Evolutionary conservation across 176 grass and related monocot genomes (phyloP).

Genomic region (Aegilops longissima): DNA sequence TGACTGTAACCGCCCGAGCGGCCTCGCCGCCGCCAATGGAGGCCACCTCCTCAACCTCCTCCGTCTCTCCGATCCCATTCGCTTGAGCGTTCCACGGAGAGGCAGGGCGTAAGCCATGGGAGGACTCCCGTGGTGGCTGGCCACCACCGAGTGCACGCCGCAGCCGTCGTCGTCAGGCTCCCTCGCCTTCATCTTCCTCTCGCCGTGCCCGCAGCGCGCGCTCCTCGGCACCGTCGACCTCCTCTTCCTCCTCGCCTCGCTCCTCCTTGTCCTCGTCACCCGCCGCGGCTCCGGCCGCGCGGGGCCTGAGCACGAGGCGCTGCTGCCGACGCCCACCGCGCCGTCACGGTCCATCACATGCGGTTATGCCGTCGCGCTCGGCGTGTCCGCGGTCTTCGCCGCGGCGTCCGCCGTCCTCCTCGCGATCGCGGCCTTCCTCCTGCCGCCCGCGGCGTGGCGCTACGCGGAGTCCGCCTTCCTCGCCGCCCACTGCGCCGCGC

Average conservation of each 20-base stretch:
- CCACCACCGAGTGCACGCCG: constrained; percentile 18
- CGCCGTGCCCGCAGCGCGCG: constrained; percentile 5
- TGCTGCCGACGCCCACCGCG: not conserved
- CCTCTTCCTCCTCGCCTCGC: not conserved
- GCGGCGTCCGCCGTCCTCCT: constrained; percentile 32
- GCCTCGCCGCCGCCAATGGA: no score
- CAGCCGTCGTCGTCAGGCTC: not conserved
- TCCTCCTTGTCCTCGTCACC: not conserved
- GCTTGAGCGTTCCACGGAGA: not conserved
- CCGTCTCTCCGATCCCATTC: not conserved
- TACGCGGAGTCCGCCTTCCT: constrained; percentile 22
- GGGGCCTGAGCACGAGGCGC: not conserved
- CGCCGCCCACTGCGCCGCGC: constrained; percentile 18
- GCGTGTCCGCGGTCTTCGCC: constrained; percentile 1
- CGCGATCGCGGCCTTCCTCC: constrained; percentile 12
- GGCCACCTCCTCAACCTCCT: not conserved
- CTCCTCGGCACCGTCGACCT: constrained; percentile 26
- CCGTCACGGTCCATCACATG: not conserved
- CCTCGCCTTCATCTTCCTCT: constrained; percentile 28
- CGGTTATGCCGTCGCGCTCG: not conserved
- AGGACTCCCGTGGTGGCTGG: constrained; percentile 18
- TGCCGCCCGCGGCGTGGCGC: not conserved
- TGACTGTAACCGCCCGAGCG: not conserved
- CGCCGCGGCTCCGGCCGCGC: not conserved
- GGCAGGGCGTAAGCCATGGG: not conserved